Evolutionary conservation across 2,329 filamentous ascomycete species (phyloP).

Genomic region (Alternaria novae-zelandiae): DNA sequence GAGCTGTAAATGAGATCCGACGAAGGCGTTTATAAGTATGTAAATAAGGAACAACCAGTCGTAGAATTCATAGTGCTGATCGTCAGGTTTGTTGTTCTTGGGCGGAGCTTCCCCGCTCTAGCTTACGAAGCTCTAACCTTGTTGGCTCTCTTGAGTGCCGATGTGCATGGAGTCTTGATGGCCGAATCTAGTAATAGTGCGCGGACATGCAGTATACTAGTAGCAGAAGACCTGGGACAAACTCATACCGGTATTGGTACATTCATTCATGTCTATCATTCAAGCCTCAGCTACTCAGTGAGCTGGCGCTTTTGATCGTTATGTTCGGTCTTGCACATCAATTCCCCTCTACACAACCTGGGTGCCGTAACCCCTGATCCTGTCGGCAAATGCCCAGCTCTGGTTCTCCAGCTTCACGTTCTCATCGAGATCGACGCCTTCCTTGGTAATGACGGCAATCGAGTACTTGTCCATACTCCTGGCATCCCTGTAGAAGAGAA

Average conservation of each 20-base stretch:
- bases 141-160: background rate
- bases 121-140: background rate
- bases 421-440: slow-evolving; percentile 82
- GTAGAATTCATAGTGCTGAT: background rate
- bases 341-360: slow-evolving; percentile 57
- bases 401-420: slow-evolving; percentile 89
- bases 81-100: background rate
- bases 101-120: slow-evolving; percentile 27
- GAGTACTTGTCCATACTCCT: slow-evolving; percentile 91
- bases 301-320: slow-evolving; percentile 1
- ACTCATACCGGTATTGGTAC: slow-evolving; percentile 33
- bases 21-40: background rate
- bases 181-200: background rate
- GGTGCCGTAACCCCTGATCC: slow-evolving; percentile 92
- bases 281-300: slow-evolving; percentile 16
- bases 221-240: background rate
- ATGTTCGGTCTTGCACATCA: background rate
- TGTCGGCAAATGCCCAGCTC: slow-evolving; percentile 97
- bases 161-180: background rate
- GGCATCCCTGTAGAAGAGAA: slow-evolving; percentile 95
- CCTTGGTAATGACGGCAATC: slow-evolving; percentile 86
- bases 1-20: background rate
- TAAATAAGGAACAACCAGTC: background rate
- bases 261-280: slow-evolving; percentile 47
- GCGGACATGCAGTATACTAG: background rate